Conservation (phyloP, 2,329 filamentous ascomycete species). For the Aspergillus sp. region DNA sequence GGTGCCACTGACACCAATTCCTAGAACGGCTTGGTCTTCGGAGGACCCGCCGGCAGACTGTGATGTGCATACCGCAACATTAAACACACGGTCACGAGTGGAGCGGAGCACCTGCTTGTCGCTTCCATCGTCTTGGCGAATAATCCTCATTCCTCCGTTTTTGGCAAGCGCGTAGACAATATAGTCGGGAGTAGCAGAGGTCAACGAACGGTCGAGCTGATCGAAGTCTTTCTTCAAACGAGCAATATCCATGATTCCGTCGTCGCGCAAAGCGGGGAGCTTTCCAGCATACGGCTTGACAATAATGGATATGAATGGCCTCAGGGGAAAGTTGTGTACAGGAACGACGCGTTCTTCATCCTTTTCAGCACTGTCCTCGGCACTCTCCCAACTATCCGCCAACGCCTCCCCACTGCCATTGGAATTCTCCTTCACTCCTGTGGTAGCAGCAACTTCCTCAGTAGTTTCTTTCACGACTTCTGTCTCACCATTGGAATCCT, state of each 20-base stretch:
- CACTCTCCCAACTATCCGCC: slow-evolving; percentile 90
- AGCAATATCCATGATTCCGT: slow-evolving; percentile 87
- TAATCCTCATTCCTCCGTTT: slow-evolving; percentile 87
- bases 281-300: slow-evolving; percentile 51
- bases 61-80: slow-evolving; percentile 77
- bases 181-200: slow-evolving; percentile 83
- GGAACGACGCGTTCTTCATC: slow-evolving; percentile 66
- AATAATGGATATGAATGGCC: slow-evolving; percentile 88
- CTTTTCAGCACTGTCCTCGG: slow-evolving; percentile 68
- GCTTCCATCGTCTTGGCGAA: slow-evolving; percentile 88
- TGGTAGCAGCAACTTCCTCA: slow-evolving; percentile 34
- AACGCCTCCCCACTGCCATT: slow-evolving; percentile 58
- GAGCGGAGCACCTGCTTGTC: slow-evolving; percentile 91
- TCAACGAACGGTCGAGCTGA: slow-evolving; percentile 90
- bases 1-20: slow-evolving; percentile 88
- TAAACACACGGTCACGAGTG: slow-evolving; percentile 92
- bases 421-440: slow-evolving; percentile 54
- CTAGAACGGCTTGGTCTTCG: slow-evolving; percentile 79
- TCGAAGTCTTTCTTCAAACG: slow-evolving; percentile 97
- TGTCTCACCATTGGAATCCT: slow-evolving; percentile 49
- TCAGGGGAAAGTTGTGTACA: slow-evolving; percentile 96
- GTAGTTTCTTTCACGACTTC: slow-evolving; percentile 56
- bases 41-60: slow-evolving; percentile 53
- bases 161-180: slow-evolving; percentile 95
- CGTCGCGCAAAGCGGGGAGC: slow-evolving; percentile 67